These are phyloP conservation scores for Collybiopsis confluens DNA, from an alignment of 768 basidiomycete genomes.

Conservation along the genomic window DNA sequence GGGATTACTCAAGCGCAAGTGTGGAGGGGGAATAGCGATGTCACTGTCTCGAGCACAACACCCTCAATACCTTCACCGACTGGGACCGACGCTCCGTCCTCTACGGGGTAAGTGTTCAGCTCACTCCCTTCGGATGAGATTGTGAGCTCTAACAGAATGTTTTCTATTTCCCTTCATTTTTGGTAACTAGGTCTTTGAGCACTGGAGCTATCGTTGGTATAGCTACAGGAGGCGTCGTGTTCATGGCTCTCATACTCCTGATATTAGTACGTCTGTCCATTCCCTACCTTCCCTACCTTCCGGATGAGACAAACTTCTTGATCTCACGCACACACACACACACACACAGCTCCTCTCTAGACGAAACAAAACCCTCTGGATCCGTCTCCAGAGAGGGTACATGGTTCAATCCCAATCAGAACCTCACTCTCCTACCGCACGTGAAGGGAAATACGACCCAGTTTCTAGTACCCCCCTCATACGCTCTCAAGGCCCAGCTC, in stretches of 20 bases:
- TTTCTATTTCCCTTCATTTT: no score
- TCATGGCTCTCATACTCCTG: slow-evolving; percentile 13
- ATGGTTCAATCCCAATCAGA: slow-evolving; percentile 27
- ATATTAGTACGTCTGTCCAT: slow-evolving; percentile 14
- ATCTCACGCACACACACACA: no score
- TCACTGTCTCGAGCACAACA: background rate
- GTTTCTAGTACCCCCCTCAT: background rate
- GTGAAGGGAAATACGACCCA: background rate
- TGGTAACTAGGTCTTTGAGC: background rate
- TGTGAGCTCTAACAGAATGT: no score
- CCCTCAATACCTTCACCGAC: background rate
- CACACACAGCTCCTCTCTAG: slow-evolving; percentile 17
- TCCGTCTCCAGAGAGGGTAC: slow-evolving; percentile 21
- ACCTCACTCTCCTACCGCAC: background rate
- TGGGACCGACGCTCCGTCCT: no score
- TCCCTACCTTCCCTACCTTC: background rate
- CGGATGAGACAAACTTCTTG: background rate
- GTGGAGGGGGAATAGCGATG: background rate
- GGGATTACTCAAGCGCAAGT: slow-evolving; percentile 30
- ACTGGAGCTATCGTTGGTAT: slow-evolving; percentile 16
- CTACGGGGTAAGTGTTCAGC: no score
- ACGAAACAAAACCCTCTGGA: slow-evolving; percentile 22
- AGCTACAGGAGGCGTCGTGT: slow-evolving; percentile 9
- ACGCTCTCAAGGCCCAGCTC: background rate
- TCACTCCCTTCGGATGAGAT: no score